Percentiles rank a stretch among this genome's conserved stretches.
phyloP scores from a whole-genome alignment of 2,329 filamentous ascomycete genomes.

The Teratosphaeria viscida region DNA sequence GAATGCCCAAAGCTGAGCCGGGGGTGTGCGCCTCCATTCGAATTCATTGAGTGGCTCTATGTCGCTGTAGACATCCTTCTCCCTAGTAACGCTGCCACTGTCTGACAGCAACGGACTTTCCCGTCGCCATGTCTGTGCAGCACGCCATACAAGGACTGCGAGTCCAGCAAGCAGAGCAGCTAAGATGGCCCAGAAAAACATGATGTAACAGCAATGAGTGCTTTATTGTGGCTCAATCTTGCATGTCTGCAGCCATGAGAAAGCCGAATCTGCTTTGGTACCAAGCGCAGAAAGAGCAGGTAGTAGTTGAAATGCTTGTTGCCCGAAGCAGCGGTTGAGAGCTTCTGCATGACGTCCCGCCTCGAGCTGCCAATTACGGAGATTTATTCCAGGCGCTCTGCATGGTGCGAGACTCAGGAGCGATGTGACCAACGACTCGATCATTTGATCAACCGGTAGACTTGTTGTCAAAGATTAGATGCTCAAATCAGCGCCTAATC shows the following conservation, averaged over 20 bases:
- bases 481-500: too few relatives aligned
- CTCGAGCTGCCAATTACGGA: not conserved
- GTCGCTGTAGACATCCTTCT: conserved; percentile 25
- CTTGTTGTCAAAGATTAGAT: not conserved
- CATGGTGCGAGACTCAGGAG: not conserved
- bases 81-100: not conserved
- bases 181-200: not conserved
- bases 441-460: too few relatives aligned
- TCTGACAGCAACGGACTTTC: not conserved
- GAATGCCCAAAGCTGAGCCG: conserved; percentile 46
- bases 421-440: too few relatives aligned
- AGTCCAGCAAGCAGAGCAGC: not conserved
- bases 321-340: not conserved
- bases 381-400: not conserved
- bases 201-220: not conserved
- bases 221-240: not conserved
- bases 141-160: not conserved
- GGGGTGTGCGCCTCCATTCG: conserved; percentile 41
- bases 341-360: not conserved
- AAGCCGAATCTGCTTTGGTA: too few relatives aligned
- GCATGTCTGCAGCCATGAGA: not conserved
- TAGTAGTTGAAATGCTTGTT: not conserved
- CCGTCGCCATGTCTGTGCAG: not conserved
- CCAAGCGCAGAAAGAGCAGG: too few relatives aligned
- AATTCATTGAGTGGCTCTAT: conserved; percentile 42